phyloP scores from a whole-genome alignment of 2,329 filamentous ascomycete genomes.

The Didymella glomerata region DNA sequence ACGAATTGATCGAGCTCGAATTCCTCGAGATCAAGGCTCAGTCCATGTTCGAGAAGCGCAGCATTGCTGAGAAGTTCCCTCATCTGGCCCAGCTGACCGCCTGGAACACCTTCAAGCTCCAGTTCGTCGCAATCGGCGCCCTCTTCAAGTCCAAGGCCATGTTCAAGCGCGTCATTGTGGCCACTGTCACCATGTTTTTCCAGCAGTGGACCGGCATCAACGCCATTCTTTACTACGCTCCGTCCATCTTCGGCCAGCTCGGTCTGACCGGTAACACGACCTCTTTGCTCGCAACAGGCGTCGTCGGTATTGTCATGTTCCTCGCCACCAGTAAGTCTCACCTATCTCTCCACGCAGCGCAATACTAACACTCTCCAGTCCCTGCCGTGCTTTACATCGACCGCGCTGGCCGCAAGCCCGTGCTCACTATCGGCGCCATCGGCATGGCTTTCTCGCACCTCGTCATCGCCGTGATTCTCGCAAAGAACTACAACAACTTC shows the following conservation, averaged over 20 bases:
- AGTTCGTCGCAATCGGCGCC: constrained; percentile 72
- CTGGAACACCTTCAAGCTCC: constrained; percentile 65
- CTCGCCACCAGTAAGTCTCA: constrained; percentile 58
- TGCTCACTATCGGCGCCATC: constrained; percentile 69
- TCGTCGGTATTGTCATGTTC: constrained; percentile 76
- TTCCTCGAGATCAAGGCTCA: constrained; percentile 86
- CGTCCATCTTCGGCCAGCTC: constrained; percentile 59
- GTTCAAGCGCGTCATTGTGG: constrained; percentile 71
- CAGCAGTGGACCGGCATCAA: constrained; percentile 60
- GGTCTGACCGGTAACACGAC: constrained; percentile 57
- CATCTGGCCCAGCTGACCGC: constrained; percentile 66
- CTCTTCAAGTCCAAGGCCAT: constrained; percentile 72
- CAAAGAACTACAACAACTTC: constrained; percentile 68
- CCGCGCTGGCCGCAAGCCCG: constrained; percentile 68
- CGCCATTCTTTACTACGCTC: constrained; percentile 58
- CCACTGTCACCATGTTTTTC: constrained; percentile 61
- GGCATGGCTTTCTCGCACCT: constrained; percentile 76
- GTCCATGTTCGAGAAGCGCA: constrained; percentile 77
- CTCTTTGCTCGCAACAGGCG: constrained; percentile 73
- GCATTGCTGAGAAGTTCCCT: constrained; percentile 71
- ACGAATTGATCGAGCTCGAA: constrained; percentile 76
- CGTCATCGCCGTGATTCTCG: constrained; percentile 75
- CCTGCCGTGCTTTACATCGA: constrained; percentile 73
- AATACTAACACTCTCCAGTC: constrained; percentile 48
- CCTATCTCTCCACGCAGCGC: background rate